Conservation (phyloP, 192 early-diverging fungal species). For the Entomortierella chlamydospora region DNA sequence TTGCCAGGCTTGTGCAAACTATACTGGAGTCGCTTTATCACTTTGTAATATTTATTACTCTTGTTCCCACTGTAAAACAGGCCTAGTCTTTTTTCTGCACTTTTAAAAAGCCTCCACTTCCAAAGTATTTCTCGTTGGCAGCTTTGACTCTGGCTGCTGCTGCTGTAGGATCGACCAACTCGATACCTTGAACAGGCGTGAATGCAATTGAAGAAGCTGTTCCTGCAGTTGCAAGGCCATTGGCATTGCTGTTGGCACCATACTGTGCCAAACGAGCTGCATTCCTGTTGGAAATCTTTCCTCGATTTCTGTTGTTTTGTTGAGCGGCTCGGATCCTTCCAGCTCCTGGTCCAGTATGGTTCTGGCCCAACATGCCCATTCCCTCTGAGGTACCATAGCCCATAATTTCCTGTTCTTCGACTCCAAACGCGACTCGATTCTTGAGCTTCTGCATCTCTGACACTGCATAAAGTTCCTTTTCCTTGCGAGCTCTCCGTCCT, state of each 20-base stretch:
- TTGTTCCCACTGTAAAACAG: not conserved
- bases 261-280: slow-evolving; percentile 47
- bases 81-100: slow-evolving; percentile 13
- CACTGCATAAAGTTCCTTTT: slow-evolving; percentile 83
- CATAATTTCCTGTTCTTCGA: slow-evolving; percentile 89
- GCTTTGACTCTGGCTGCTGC: slow-evolving; percentile 69
- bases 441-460: slow-evolving; percentile 91
- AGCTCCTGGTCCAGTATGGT: slow-evolving; percentile 57
- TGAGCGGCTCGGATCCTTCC: slow-evolving; percentile 83
- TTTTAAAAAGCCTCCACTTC: slow-evolving; percentile 44
- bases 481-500: slow-evolving; percentile 87
- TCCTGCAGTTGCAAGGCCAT: slow-evolving; percentile 74
- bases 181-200: slow-evolving; percentile 95
- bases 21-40: not conserved
- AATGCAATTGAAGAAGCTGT: slow-evolving; percentile 91
- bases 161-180: slow-evolving; percentile 87
- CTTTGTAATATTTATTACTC: not conserved
- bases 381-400: slow-evolving; percentile 88
- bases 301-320: slow-evolving; percentile 76
- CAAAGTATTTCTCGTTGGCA: slow-evolving; percentile 82
- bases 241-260: slow-evolving; percentile 55
- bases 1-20: too few relatives aligned
- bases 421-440: slow-evolving; percentile 94
- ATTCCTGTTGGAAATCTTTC: slow-evolving; percentile 63
- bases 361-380: slow-evolving; percentile 85